Evolutionary conservation across 768 basidiomycete species (phyloP).

Genomic region (Hortiboletus campestris): DNA sequence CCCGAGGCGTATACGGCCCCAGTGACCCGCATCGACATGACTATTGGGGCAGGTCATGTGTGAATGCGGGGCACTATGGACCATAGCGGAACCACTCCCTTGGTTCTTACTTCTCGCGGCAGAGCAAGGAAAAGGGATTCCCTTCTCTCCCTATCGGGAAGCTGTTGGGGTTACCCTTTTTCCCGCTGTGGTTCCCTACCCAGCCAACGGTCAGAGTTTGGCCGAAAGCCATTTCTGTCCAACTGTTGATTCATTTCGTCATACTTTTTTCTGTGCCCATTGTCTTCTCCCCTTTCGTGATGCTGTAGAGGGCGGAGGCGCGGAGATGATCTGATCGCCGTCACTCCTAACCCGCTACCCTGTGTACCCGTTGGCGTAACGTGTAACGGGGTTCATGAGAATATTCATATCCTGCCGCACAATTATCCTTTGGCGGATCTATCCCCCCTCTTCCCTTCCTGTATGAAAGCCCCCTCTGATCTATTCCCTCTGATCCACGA

Average conservation of each 20-base stretch:
- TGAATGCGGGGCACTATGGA: background rate
- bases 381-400: constrained; percentile 14
- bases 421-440: constrained; percentile 6
- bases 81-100: background rate
- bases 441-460: background rate
- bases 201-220: background rate
- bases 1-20: constrained; percentile 1
- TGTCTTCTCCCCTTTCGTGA: constrained; percentile 10
- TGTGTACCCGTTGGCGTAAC: constrained; percentile 12
- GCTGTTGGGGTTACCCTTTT: background rate
- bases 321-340: constrained; percentile 33
- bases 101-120: constrained; percentile 5
- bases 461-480: constrained; percentile 1
- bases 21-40: constrained; percentile 15
- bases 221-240: background rate
- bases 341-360: constrained; percentile 20
- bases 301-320: constrained; percentile 13
- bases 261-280: background rate
- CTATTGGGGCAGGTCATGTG: constrained; percentile 1
- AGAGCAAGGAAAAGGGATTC: background rate
- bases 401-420: constrained; percentile 3
- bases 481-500: constrained; percentile 2
- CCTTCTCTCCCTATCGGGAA: constrained; percentile 5
- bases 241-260: background rate
- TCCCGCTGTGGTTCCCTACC: constrained; percentile 8